Evolutionary conservation across 2,329 filamentous ascomycete genomes (phyloP), one percentile per base, ranked within the genome.

Genomic region (Sphaerulina musiva): DNA sequence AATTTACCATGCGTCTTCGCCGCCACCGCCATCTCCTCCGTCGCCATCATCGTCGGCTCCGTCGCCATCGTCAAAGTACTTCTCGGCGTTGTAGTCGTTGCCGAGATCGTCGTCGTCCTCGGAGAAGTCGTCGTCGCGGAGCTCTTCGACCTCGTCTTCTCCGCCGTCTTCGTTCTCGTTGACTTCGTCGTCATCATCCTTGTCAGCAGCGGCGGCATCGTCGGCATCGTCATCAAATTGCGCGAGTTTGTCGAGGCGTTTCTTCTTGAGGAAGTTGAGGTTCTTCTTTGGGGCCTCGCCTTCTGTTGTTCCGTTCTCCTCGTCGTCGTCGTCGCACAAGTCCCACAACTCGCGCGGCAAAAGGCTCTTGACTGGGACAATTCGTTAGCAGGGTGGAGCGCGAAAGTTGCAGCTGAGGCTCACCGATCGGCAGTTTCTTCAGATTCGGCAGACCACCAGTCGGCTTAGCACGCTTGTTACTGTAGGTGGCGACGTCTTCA

Each of bases 91-190:
- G 0, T 81, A 75, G 0, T 78, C 75, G 9, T 86, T 75, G 12
- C 74, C 74, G 1, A 78, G 70, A 57, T 80, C 82, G 66, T 74
- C 78, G 48, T 79, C 77, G 12, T 85, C 86, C 9, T 76, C 77
- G 11, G 84, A 75, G 48, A 86, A 70, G 55, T 83, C 76, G 50
- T 61, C 56, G 41, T 63, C 61, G 39, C 55, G 49, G 10, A 53
- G 57, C 6, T 52, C 41, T 23, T 60, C 59, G 9, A 59, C 42
- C 9, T 46, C 57, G 26, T 63, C 61, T 53, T 60, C 59, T 49
- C 51, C 17, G 78, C 73, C 53, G 86, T 78, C 26, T 81, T 79
- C 60, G 80, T 77, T 66, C 86, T 89, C 12, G 83, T 87, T 3
- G 83, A 85, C 70, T 87, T 89, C 52, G 5, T 60, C 50, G 12